Evolutionary conservation across 2,329 filamentous ascomycete species (phyloP), one percentile per base, ranked within the genome.

Genomic region (Penicillium sp.): DNA sequence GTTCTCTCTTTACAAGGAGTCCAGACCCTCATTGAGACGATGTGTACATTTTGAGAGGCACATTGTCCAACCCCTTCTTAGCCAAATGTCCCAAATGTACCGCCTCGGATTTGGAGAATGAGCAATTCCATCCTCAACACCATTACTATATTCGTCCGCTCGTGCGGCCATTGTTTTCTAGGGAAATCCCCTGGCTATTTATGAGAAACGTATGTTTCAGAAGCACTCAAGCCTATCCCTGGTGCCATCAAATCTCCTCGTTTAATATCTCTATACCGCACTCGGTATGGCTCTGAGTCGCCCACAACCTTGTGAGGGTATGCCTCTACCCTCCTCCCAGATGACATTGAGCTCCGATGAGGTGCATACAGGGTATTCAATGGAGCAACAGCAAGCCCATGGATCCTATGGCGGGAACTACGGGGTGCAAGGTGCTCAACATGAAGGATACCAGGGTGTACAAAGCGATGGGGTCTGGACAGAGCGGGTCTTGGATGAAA

Each of bases 401-500:
- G 55, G 49, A 13, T 48, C 55, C 9, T 55, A 53, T 28, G n/a
- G 19, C 8, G 43, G 49, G 17, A 44, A 53, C 3, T 57, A 53
- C 41, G 53, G 47, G 13, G 32, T 56, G 17, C 54, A 57, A 35
- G 37, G 29, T 21, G 26, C 39, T 17, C 58, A 55, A 26, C 49
- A 45, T 15, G 24, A 52, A 40, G 45, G 35, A 19, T 53, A 58
- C 21, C 31, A 49, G 32, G 79, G n/a, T 10, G 21, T 33, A 84
- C 84, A 79, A 15, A 83, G 83, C 66, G 72, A 81, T 51, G 72
- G 78, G 53, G 83, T 93, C 65, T 96, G 91, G 91, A 85, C 88
- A 15, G 87, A 90, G 65, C 85, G 87, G 57, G 84, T 95, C 12
- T 80, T 96, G 22, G 87, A 94, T 68, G 90, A 95, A 74, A 75